Evolutionary conservation across 106 monocot species (phyloP).

Genomic region (Dioscorea alata): DNA sequence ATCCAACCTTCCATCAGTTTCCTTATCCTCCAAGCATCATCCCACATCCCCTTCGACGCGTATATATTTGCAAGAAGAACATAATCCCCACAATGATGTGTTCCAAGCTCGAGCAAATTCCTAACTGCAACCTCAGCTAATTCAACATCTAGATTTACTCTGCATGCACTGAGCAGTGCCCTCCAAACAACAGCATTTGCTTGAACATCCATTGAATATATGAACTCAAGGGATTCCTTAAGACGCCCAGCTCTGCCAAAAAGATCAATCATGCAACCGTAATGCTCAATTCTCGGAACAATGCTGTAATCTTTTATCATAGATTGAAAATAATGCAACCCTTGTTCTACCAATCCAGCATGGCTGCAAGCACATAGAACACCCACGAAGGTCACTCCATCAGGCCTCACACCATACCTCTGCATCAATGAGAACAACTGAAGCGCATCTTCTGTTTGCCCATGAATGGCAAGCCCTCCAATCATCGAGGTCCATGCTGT

Average conservation of each 20-base stretch:
- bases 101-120: constrained; percentile 17
- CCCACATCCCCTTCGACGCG: constrained; percentile 28
- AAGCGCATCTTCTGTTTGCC: constrained; percentile 11
- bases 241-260: constrained; percentile 24
- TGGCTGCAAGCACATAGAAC: constrained; percentile 34
- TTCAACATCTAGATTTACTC: constrained; percentile 27
- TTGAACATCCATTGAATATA: constrained; percentile 11
- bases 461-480: constrained; percentile 21
- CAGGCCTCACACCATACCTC: constrained; percentile 5
- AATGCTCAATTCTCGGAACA: constrained; percentile 24
- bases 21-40: constrained; percentile 32
- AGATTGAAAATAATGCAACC: constrained; percentile 26
- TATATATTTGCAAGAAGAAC: constrained; percentile 39
- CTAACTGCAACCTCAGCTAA: constrained; percentile 21
- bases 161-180: constrained; percentile 26
- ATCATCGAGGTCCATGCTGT: constrained; percentile 49
- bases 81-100: constrained; percentile 33
- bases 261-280: constrained; percentile 33
- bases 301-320: constrained; percentile 20
- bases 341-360: constrained; percentile 23
- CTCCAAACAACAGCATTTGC: constrained; percentile 31
- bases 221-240: constrained; percentile 23
- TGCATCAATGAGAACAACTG: constrained; percentile 17
- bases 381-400: constrained; percentile 27
- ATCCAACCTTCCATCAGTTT: constrained; percentile 23